Evolutionary conservation across 148 eudicot species (phyloP).

Genomic region (Heliosperma pusillum): DNA sequence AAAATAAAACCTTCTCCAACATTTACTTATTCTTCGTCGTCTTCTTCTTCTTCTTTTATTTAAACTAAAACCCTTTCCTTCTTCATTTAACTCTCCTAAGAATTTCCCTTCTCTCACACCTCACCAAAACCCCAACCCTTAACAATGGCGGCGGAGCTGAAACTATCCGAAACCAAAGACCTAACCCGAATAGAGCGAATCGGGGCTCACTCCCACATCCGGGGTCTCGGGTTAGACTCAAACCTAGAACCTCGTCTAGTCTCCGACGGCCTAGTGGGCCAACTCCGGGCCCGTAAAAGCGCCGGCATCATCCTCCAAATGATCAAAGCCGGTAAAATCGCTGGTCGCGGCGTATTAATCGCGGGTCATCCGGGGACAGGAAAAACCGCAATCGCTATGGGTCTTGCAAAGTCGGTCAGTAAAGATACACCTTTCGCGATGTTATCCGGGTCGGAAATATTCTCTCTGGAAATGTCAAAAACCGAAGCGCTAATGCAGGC

Average conservation of each 20-base stretch:
- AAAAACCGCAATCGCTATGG: constrained; percentile 98
- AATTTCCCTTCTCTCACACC: no score
- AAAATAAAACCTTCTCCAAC: no score
- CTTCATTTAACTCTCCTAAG: no score
- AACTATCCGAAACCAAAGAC: constrained; percentile 76
- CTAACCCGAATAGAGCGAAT: constrained; percentile 88
- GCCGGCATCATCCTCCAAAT: constrained; percentile 95
- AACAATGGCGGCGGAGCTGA: constrained; percentile 81
- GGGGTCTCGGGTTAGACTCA: constrained; percentile 93
- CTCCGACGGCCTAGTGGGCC: constrained; percentile 97
- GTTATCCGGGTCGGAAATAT: constrained; percentile 87
- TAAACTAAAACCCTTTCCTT: no score
- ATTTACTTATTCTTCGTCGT: no score
- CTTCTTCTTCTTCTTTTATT: no score
- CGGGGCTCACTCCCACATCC: constrained; percentile 98
- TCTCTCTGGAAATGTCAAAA: constrained; percentile 89
- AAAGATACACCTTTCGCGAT: constrained; percentile 81
- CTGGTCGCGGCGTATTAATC: constrained; percentile 86
- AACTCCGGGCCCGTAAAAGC: constrained; percentile 73
- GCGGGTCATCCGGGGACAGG: constrained; percentile 99
- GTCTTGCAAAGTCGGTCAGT: constrained; percentile 81
- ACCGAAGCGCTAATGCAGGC: constrained; percentile 94
- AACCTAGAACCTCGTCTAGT: constrained; percentile 65
- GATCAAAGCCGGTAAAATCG: constrained; percentile 84
- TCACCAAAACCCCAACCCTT: no score